Base-by-base conservation (phyloP, 2,329 filamentous ascomycete species). In the Chrysoporthe cubensis region DNA sequence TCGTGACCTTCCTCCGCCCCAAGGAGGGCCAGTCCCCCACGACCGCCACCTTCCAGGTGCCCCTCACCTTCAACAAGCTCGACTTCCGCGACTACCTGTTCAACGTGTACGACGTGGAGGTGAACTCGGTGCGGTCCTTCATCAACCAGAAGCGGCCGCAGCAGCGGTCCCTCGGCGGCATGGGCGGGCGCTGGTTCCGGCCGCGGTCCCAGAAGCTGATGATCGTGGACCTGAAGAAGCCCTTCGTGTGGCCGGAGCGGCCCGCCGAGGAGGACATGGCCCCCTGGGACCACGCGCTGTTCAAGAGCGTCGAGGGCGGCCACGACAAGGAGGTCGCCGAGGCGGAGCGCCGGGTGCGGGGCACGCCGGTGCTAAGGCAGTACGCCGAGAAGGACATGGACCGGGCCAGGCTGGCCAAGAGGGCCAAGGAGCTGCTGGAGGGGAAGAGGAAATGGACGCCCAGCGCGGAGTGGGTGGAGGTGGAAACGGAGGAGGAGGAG, bases 11-110 rank as follows among this genome's bases (percentile, higher is more conserved):
- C 75, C 83, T 97, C 74, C 91, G 90, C 73, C 80, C 84, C 73
- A 91, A 89, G 68, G 87, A 88, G 42, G 84, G 87, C 72, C 87
- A 92, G 65, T 90, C 92, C 8, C 89, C 94, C 26, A 91, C 89
- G 78, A 93, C 92, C 78, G 96, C 95, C 71, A 91, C 90, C 74
- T 99, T 99, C 87, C 86, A 90, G 75, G 95, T 97, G 43, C 96
- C 96, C 13, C 86, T 98, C 74, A 89, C 88, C 74, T 94, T 97
- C 85, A 97, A 93, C 85, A 99, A 99, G 82, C 90, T 98, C 80
- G 96, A 99, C 79, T 83, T 99, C 54, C 92, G 94, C 79, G 94
- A 97, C 83, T 99, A 98, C 83, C 90, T 99, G 70, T 92, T 88
- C 82, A 90, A 97, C 79, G 87, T 87, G 56, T 99, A 99, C 84